Conservation (phyloP, 306 rosid genomes). For the Medicago lupulina region DNA sequence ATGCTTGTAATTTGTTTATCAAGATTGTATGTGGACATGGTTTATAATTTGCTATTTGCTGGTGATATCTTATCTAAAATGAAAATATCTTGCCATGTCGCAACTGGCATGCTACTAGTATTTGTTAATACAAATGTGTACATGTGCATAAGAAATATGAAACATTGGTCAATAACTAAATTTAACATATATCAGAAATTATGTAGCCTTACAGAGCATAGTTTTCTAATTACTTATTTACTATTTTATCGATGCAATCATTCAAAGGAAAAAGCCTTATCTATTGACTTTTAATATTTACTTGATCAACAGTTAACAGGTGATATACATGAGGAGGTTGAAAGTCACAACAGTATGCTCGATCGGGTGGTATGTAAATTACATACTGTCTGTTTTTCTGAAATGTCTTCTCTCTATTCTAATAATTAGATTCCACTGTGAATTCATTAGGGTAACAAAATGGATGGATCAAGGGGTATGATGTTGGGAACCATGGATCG, state of each 20-base stretch:
- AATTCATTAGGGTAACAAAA: slow-evolving; percentile 74
- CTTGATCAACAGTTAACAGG: slow-evolving; percentile 79
- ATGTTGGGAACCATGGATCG: slow-evolving; percentile 96
- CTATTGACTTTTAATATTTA: slow-evolving; percentile 34
- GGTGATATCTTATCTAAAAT: slow-evolving; percentile 16
- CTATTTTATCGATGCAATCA: background rate
- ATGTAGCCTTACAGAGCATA: slow-evolving; percentile 6
- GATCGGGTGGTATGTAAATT: slow-evolving; percentile 76
- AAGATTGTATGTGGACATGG: slow-evolving; percentile 9
- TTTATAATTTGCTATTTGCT: background rate
- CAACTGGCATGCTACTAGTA: background rate
- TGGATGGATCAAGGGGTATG: slow-evolving; percentile 95
- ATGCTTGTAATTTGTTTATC: slow-evolving; percentile 23
- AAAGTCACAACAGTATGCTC: slow-evolving; percentile 81
- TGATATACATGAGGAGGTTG: slow-evolving; percentile 93
- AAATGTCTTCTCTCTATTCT: slow-evolving; percentile 29
- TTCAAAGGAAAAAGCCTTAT: slow-evolving; percentile 29
- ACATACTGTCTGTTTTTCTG: background rate
- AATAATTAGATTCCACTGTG: slow-evolving; percentile 34
- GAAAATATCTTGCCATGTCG: background rate
- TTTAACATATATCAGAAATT: background rate
- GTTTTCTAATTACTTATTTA: background rate
- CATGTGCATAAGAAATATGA: background rate
- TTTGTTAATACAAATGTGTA: background rate
- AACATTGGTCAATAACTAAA: slow-evolving; percentile 22